Conservation (phyloP, 2,329 filamentous ascomycete species). For the Diplodia mutila region DNA sequence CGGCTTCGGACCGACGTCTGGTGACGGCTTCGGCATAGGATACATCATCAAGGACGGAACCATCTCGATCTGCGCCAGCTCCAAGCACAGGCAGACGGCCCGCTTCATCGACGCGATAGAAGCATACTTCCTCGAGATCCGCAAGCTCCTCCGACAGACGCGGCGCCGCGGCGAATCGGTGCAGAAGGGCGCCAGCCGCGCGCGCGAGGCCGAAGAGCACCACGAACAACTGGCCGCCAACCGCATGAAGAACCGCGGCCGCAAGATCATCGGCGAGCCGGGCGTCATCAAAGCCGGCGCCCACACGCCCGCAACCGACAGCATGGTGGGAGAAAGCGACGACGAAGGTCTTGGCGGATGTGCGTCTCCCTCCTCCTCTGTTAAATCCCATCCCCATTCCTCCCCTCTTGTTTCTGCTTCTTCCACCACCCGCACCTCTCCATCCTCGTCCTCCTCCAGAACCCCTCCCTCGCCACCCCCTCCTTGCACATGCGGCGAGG, state of each 20-base stretch:
- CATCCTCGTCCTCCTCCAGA: neutral
- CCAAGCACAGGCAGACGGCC: slow-evolving; percentile 90
- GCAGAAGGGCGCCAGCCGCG: slow-evolving; percentile 60
- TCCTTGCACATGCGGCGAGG: neutral
- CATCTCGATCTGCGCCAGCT: slow-evolving; percentile 88
- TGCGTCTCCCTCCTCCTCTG: slow-evolving; percentile 50
- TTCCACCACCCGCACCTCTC: neutral
- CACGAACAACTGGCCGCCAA: slow-evolving; percentile 36
- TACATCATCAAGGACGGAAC: slow-evolving; percentile 98
- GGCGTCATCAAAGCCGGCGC: slow-evolving; percentile 36
- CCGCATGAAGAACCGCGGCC: slow-evolving; percentile 71
- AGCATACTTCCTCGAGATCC: slow-evolving; percentile 86
- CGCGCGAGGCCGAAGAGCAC: slow-evolving; percentile 63
- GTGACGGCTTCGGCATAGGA: slow-evolving; percentile 93
- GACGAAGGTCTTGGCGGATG: slow-evolving; percentile 91
- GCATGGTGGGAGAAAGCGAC: slow-evolving; percentile 69
- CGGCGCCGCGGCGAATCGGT: slow-evolving; percentile 58
- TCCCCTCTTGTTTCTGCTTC: neutral
- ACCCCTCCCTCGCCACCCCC: neutral
- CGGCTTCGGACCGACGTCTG: slow-evolving; percentile 92
- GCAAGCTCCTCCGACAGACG: slow-evolving; percentile 77
- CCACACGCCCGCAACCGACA: slow-evolving; percentile 64
- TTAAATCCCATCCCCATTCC: neutral
- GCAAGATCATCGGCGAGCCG: slow-evolving; percentile 67
- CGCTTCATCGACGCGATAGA: slow-evolving; percentile 90